These are phyloP conservation scores for Mortierella sp. DNA, from an alignment of 371 early-diverging fungal genomes.

Conservation along the genomic window DNA sequence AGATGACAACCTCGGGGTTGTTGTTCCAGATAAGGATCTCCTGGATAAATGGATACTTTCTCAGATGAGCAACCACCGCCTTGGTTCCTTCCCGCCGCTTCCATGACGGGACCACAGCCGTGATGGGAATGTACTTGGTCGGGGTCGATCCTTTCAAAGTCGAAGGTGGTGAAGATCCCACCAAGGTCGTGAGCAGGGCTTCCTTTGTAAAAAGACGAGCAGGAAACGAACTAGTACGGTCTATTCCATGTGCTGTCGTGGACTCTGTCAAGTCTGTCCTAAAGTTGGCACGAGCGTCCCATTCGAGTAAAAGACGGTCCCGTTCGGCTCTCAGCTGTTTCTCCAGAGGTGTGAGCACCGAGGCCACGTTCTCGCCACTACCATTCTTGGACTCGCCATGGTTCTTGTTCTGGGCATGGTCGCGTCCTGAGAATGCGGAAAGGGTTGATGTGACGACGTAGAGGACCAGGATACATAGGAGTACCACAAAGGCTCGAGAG, in stretches of 20 bases:
- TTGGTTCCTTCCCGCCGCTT: constrained; percentile 61
- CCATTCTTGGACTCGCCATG: constrained; percentile 1
- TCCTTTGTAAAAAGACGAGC: constrained; percentile 23
- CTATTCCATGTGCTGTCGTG: constrained; percentile 1
- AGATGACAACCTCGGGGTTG: constrained; percentile 42
- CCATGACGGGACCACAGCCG: constrained; percentile 65
- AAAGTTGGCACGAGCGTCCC: constrained; percentile 48
- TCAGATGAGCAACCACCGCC: constrained; percentile 59
- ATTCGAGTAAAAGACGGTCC: constrained; percentile 40
- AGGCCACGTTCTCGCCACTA: neutral
- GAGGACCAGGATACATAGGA: constrained; percentile 27
- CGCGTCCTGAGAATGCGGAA: neutral
- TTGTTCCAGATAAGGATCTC: constrained; percentile 70
- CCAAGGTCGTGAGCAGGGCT: neutral
- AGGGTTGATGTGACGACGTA: constrained; percentile 17
- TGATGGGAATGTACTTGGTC: constrained; percentile 56
- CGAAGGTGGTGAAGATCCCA: neutral
- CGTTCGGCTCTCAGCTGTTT: constrained; percentile 21
- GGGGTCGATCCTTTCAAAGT: constrained; percentile 7
- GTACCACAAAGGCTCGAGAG: constrained; percentile 18
- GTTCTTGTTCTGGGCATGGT: neutral
- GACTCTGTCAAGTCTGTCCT: constrained; percentile 43
- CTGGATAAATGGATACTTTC: constrained; percentile 67
- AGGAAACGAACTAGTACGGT: constrained; percentile 38
- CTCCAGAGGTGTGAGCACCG: constrained; percentile 12